Percentiles rank a stretch among this genome's conserved stretches.
Conservation (phyloP, 2,329 filamentous ascomycete genomes). For the Arthrobotrys conoides region DNA sequence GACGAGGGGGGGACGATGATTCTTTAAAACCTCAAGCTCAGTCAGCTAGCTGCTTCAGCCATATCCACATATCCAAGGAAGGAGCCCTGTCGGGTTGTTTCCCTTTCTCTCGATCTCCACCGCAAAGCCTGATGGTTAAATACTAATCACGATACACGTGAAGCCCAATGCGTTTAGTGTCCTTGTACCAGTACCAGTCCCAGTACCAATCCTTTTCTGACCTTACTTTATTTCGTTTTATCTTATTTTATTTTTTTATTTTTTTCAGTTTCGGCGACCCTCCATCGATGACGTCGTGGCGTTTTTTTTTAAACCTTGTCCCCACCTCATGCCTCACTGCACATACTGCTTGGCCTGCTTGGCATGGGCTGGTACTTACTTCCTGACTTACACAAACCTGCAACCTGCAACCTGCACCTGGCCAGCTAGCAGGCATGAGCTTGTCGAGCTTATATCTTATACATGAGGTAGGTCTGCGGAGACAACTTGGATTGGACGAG, state of each 20-base stretch:
- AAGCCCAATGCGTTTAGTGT: conserved; percentile 7
- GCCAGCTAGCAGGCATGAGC: neutral
- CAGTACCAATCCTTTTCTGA: neutral
- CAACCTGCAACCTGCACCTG: neutral
- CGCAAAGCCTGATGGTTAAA: conserved; percentile 25
- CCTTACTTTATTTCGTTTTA: too few relatives aligned
- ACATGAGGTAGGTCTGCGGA: neutral
- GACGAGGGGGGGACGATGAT: too few relatives aligned
- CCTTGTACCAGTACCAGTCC: neutral
- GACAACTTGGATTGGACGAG: neutral
- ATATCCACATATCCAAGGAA: conserved; percentile 14
- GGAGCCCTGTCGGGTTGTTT: conserved; percentile 2
- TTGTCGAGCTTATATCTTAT: too few relatives aligned
- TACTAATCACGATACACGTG: conserved; percentile 22
- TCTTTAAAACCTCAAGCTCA: neutral
- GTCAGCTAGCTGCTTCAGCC: neutral
- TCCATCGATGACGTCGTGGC: conserved; percentile 52
- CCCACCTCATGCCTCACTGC: too few relatives aligned
- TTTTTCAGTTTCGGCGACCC: neutral
- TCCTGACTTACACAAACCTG: too few relatives aligned
- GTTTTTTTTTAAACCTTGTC: conserved; percentile 28
- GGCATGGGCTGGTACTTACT: neutral
- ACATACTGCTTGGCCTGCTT: too few relatives aligned
- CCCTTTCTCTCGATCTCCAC: conserved; percentile 30
- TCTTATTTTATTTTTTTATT: too few relatives aligned